A percentile compares a stretch with the other conserved stretches of the same genome.
Conservation (phyloP, 2,329 filamentous ascomycete genomes). For the Ascochyta fabae region DNA sequence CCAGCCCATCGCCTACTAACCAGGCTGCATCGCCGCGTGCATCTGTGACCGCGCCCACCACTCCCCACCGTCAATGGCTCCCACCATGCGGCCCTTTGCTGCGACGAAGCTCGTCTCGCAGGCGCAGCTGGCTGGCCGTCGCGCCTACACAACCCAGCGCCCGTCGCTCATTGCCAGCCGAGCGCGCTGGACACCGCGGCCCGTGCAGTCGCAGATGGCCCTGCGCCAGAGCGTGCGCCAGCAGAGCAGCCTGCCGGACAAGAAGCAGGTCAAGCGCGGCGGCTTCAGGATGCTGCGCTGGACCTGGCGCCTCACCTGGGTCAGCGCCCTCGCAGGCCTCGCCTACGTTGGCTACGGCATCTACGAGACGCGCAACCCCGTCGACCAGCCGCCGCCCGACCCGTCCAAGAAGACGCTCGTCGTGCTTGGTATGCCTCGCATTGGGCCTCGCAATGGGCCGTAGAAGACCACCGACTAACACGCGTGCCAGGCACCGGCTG, state of each 20-base stretch:
- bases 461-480: background rate
- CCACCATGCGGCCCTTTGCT: slow-evolving; percentile 46
- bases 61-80: slow-evolving; percentile 38
- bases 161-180: slow-evolving; percentile 44
- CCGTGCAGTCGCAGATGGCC: slow-evolving; percentile 42
- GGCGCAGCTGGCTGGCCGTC: slow-evolving; percentile 44
- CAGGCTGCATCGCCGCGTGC: slow-evolving; percentile 13
- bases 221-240: slow-evolving; percentile 46
- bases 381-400: slow-evolving; percentile 78
- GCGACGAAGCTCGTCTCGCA: slow-evolving; percentile 39
- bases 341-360: slow-evolving; percentile 80
- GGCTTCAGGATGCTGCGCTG: slow-evolving; percentile 74
- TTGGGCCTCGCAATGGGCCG: no score
- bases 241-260: slow-evolving; percentile 41
- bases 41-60: background rate
- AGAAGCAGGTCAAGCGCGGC: slow-evolving; percentile 51
- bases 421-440: slow-evolving; percentile 73
- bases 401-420: slow-evolving; percentile 96
- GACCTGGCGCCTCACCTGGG: slow-evolving; percentile 82
- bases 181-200: slow-evolving; percentile 44
- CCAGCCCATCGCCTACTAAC: background rate
- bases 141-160: slow-evolving; percentile 44
- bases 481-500: slow-evolving; percentile 80
- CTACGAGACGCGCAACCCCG: slow-evolving; percentile 81
- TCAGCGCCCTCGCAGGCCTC: slow-evolving; percentile 72